A percentile compares a stretch with the other conserved stretches of the same genome.
These are phyloP conservation scores for Kluyveromyces nonfermentans DNA, from an alignment of 805 yeast species.

Conservation along the genomic window DNA sequence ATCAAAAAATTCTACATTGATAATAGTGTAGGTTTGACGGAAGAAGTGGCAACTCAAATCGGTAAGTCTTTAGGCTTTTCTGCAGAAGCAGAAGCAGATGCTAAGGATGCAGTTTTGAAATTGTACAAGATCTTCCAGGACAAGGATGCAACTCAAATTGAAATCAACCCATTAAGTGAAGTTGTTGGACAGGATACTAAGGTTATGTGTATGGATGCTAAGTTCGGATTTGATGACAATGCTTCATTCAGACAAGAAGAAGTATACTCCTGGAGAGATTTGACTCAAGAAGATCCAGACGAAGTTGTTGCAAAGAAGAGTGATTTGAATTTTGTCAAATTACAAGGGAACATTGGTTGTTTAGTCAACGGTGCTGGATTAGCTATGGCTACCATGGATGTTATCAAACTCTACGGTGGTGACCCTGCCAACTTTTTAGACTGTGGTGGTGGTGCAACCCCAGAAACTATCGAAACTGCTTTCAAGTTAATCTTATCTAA, in stretches of 20 bases:
- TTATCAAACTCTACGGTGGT: constrained; percentile 96
- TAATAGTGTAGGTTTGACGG: constrained; percentile 71
- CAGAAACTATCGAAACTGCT: constrained; percentile 95
- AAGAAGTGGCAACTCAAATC: constrained; percentile 60
- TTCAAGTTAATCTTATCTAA: constrained; percentile 88
- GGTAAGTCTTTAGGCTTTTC: constrained; percentile 81
- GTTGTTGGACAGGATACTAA: constrained; percentile 60
- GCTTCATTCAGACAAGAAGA: constrained; percentile 93
- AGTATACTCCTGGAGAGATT: constrained; percentile 93
- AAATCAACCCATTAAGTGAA: constrained; percentile 96
- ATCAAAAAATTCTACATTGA: constrained; percentile 81
- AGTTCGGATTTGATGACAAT: constrained; percentile 95
- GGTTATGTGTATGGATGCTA: constrained; percentile 98
- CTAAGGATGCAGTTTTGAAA: constrained; percentile 78
- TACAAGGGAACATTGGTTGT: constrained; percentile 98
- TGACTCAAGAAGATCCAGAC: constrained; percentile 95
- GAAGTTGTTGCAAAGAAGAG: constrained; percentile 87
- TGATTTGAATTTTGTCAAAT: constrained; percentile 91
- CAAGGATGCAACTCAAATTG: constrained; percentile 95
- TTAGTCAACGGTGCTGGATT: constrained; percentile 99
- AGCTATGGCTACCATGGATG: constrained; percentile 99
- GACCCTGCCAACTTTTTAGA: constrained; percentile 98
- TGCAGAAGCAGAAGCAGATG: constrained; percentile 65
- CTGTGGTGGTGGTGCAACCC: constrained; percentile 99
- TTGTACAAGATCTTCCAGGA: constrained; percentile 84